Evolutionary conservation across 768 basidiomycete species (phyloP).

Genomic region (Jaapia argillacea): DNA sequence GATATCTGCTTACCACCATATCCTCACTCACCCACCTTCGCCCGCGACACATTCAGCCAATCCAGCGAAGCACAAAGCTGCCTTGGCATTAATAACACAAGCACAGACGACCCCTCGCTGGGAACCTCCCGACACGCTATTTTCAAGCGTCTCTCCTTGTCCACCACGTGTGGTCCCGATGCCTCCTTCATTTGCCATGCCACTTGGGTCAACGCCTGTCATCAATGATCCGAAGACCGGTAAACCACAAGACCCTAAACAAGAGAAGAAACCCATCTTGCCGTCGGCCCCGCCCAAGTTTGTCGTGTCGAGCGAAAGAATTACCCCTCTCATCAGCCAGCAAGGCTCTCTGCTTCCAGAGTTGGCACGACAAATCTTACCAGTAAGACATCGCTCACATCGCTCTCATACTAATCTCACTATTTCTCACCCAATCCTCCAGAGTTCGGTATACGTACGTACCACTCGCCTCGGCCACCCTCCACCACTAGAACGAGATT

Average conservation of each 20-base stretch:
- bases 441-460: constrained; percentile 46
- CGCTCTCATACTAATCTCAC: no score
- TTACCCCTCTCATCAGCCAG: constrained; percentile 56
- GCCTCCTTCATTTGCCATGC: constrained; percentile 56
- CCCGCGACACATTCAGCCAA: constrained; percentile 37
- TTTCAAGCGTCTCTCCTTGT: constrained; percentile 46
- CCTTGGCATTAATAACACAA: constrained; percentile 55
- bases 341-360: constrained; percentile 59
- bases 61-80: constrained; percentile 64
- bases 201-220: constrained; percentile 21
- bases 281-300: constrained; percentile 28
- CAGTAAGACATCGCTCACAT: constrained; percentile 40
- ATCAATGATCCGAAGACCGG: constrained; percentile 9
- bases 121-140: constrained; percentile 61
- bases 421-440: no score
- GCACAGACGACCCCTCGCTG: constrained; percentile 50
- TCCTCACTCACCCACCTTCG: constrained; percentile 60
- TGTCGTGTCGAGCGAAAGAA: constrained; percentile 34
- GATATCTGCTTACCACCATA: constrained; percentile 64
- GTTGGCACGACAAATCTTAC: constrained; percentile 54
- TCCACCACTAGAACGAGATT: constrained; percentile 43
- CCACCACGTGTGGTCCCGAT: constrained; percentile 53
- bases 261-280: constrained; percentile 37
- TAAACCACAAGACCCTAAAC: constrained; percentile 22
- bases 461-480: constrained; percentile 60